Base-by-base conservation (phyloP, 108 stramenopile species). In the Pinguiococcus pyrenoidosus region DNA sequence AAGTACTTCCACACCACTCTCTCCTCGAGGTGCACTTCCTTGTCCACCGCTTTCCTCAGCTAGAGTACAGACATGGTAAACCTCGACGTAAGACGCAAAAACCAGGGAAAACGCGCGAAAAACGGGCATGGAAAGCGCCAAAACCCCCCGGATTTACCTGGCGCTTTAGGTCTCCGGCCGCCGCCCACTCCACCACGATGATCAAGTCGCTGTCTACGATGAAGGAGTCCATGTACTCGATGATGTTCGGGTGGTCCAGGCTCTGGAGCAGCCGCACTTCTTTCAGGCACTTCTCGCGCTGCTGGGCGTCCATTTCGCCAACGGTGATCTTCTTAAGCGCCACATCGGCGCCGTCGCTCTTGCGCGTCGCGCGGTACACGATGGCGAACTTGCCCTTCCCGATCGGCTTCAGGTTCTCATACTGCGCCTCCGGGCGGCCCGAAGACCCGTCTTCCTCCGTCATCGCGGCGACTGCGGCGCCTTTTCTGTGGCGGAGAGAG, bases 331-430 rank as follows among this genome's bases (percentile, higher is more conserved):
- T 64, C 54, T 77, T 77, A 30, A 77, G 39, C 12, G 76, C 76
- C 21, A 69, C 72, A 25, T 67, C 37, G 22, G 57, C 36, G 1
- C 55, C 72, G 45, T 65, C 71, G 3, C 49, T 18, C 4, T 40
- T 35, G 38, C 54, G 63, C 26, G 42, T 41, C 21, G 73, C 73
- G 16, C 66, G 48, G 44, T 64, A 74, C 18, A 78, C 77, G n/a
- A 68, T 63, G 10, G 72, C 69, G 38, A 78, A 78, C 10, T 75
- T 75, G 43, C 71, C 71, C 49, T 67, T 66, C 3, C 72, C 72
- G 13, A 73, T 70, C 0, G 64, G 54, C 18, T 44, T 59, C 1
- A 67, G 28, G 21, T 57, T 35, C 20, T 70, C 66, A 40, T 70
- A 70, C 18, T 46, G 39, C 6, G 12, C 30, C 12, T 29, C 46